Evolutionary conservation across 2,329 filamentous ascomycete genomes (phyloP).

Genomic region (Ustilaginoidea virens): DNA sequence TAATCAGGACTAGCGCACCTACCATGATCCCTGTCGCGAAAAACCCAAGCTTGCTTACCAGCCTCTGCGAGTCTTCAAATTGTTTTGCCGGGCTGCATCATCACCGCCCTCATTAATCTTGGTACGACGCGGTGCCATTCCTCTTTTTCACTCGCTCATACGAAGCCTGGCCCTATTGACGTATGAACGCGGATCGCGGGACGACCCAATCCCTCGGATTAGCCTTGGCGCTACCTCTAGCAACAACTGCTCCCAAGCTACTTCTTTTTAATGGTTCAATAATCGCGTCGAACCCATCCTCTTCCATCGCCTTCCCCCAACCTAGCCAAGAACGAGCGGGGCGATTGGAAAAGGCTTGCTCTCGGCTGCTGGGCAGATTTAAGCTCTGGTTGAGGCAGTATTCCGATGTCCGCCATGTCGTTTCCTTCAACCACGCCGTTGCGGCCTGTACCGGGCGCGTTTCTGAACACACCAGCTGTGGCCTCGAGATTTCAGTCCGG

Average conservation of each 20-base stretch:
- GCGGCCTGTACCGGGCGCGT: slow-evolving; percentile 61
- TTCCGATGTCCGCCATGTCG: slow-evolving; percentile 28
- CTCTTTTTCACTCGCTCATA: no score
- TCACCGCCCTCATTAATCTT: no score
- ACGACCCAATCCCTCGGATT: no score
- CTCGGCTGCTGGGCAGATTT: background rate
- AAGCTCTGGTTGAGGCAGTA: slow-evolving; percentile 1
- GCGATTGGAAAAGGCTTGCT: slow-evolving; percentile 2
- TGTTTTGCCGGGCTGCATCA: no score
- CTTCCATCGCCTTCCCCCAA: background rate
- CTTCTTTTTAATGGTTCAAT: slow-evolving; percentile 4
- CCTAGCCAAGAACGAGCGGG: background rate
- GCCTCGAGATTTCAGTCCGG: slow-evolving; percentile 29
- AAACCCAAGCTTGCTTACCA: slow-evolving; percentile 6
- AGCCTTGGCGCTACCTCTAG: no score
- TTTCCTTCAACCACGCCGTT: slow-evolving; percentile 47
- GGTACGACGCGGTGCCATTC: no score
- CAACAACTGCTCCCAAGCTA: no score
- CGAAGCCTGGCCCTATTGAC: no score
- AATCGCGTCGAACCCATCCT: slow-evolving; percentile 4
- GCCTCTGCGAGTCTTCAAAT: slow-evolving; percentile 3
- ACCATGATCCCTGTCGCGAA: slow-evolving; percentile 3
- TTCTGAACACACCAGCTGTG: slow-evolving; percentile 57
- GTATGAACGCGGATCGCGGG: background rate
- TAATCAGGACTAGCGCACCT: slow-evolving; percentile 18